Evolutionary conservation across 352 stramenopile genomes (phyloP).

Genomic region (Globisporangium iwayamae): DNA sequence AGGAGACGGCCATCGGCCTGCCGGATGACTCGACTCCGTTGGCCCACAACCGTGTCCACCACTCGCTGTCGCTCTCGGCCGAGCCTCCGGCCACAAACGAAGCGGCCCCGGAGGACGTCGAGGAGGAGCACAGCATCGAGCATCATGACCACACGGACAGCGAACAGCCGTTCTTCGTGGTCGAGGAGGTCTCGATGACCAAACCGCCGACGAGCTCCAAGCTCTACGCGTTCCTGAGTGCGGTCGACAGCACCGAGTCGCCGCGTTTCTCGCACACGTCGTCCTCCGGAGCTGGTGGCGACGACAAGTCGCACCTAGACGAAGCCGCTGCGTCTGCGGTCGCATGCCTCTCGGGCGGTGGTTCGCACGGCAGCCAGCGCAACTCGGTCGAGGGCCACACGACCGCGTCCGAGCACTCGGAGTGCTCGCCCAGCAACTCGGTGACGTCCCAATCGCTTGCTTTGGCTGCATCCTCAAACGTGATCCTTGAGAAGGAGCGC

Average conservation of each 20-base stretch:
- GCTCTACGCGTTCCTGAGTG: slow-evolving; percentile 50
- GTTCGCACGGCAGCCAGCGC: slow-evolving; percentile 3
- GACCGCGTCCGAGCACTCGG: slow-evolving; percentile 13
- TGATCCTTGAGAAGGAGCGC: slow-evolving; percentile 42
- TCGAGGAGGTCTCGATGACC: slow-evolving; percentile 27
- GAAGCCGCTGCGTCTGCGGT: neutral
- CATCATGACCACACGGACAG: slow-evolving; percentile 24
- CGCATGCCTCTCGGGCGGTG: slow-evolving; percentile 9
- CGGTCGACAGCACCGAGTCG: slow-evolving; percentile 29
- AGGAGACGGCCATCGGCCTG: slow-evolving; percentile 10
- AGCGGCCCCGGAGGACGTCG: neutral
- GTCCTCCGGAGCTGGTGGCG: slow-evolving; percentile 1
- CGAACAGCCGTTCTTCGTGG: slow-evolving; percentile 35
- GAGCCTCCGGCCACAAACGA: slow-evolving; percentile 1
- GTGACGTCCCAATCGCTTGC: slow-evolving; percentile 8
- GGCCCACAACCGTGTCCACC: neutral
- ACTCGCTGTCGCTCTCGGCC: slow-evolving; percentile 5
- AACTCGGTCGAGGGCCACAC: slow-evolving; percentile 12
- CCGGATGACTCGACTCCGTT: neutral
- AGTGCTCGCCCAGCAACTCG: slow-evolving; percentile 6
- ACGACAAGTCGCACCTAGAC: slow-evolving; percentile 14
- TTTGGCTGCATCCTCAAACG: slow-evolving; percentile 16
- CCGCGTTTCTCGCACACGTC: slow-evolving; percentile 16
- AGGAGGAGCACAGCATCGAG: slow-evolving; percentile 18
- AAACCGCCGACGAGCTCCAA: slow-evolving; percentile 35